Base-by-base conservation (phyloP, 176 grass and related monocot genomes). In the Echinochloa phyllopogon region DNA sequence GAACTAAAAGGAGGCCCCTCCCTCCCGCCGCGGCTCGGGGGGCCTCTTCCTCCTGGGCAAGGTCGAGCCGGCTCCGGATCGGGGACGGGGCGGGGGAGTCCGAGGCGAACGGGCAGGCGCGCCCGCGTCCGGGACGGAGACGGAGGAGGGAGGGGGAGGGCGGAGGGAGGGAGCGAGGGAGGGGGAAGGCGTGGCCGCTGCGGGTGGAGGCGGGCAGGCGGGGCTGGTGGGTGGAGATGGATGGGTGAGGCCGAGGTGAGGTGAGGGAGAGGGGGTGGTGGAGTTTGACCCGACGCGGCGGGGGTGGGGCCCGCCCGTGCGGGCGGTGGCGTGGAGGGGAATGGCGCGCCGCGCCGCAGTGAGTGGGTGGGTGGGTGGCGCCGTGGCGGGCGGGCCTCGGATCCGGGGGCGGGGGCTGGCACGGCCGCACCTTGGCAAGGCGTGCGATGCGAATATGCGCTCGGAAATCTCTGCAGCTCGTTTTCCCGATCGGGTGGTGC, bases 201-300 rank as follows among this genome's bases (percentile, higher is more conserved):
- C 15, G 87, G 77, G 48, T 56, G 62, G 62, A 72, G n/a, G 44
- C 69, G 44, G 41, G 44, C 69, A 23, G 41, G 8, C 8, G 16
- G 64, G 14, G 50, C 50, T 18, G 51, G 6, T 21, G 55, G 56
- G 33, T 37, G 56, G 78, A 27, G 50, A 40, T 56, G 82, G 83
- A 79, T 89, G 85, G 87, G 68, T 65, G 79, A 84, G 56, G 78
- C 58, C 59, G 77, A 79, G 76, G 56, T 29, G 59, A 65, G 78
- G 62, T 2, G 25, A n/a, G 77, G 56, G 74, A 41, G 7, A 41
- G 7, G 78, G 69, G 65, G 39, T 76, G 74, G 83, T 82, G 86
- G 65, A 76, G 90, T 76, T 90, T 90, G 88, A 90, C 88, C 88
- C 65, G 88, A 56, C 83, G 72, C 55, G 78, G 64, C 71, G 38